A percentile compares a stretch with the other conserved stretches of the same genome.
These are phyloP conservation scores for barley (Hordeum vulgare) DNA, from an alignment of 176 grass and related monocot genomes.

Conservation along the genomic window DNA sequence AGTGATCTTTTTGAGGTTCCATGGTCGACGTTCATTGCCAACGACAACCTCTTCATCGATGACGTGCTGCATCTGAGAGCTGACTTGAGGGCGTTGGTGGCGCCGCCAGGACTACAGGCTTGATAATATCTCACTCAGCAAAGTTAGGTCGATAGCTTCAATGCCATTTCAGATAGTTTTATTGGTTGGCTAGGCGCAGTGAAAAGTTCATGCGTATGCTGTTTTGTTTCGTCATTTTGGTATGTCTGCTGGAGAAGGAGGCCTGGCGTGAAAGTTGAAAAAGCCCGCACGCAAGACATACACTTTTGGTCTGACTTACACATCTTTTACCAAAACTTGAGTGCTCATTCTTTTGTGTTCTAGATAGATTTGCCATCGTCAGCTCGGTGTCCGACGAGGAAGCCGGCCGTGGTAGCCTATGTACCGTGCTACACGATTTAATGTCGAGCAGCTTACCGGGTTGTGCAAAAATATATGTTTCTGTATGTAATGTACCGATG, in stretches of 20 bases:
- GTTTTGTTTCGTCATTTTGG: not conserved
- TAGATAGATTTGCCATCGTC: too few relatives aligned
- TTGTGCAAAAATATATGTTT: too few relatives aligned
- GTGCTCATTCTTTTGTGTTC: too few relatives aligned
- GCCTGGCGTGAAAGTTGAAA: too few relatives aligned
- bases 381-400: too few relatives aligned
- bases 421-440: too few relatives aligned
- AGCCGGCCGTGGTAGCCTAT: too few relatives aligned
- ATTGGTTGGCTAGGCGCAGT: not conserved
- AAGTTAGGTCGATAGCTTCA: not conserved
- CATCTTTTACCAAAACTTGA: too few relatives aligned
- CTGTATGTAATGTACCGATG: too few relatives aligned
- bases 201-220: not conserved
- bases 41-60: conserved; percentile 63
- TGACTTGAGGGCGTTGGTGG: conserved; percentile 18
- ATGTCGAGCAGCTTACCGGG: too few relatives aligned
- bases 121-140: not conserved
- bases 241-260: not conserved
- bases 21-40: conserved; percentile 64
- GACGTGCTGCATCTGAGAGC: conserved; percentile 66
- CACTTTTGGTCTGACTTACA: too few relatives aligned
- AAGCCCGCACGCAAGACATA: too few relatives aligned
- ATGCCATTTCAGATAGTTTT: not conserved
- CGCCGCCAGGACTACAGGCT: not conserved
- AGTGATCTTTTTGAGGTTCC: conserved; percentile 42